Conservation (phyloP, 306 rosid species). For the Cyclanthera cordifolia region DNA sequence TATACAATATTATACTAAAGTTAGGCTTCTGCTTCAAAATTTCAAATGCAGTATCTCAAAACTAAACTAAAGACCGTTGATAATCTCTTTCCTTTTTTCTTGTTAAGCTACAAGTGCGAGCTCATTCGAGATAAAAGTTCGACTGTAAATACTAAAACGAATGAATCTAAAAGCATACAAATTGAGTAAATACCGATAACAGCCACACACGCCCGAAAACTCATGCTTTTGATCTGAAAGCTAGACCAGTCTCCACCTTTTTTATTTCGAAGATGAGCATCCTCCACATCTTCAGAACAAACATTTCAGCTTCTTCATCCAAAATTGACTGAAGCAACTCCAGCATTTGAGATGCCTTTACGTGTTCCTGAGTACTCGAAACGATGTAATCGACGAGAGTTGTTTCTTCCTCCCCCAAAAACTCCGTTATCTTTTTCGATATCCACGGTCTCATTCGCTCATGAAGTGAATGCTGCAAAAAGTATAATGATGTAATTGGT, state of each 20-base stretch:
- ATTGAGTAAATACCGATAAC: background rate
- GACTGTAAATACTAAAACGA: constrained; percentile 6
- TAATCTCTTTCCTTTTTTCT: background rate
- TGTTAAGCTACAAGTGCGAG: constrained; percentile 7
- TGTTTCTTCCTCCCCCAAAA: constrained; percentile 87
- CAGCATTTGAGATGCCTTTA: constrained; percentile 89
- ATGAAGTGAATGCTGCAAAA: constrained; percentile 65
- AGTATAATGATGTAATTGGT: background rate
- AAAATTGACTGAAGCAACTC: constrained; percentile 82
- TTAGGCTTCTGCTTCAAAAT: background rate
- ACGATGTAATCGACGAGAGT: constrained; percentile 92
- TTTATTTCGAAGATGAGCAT: constrained; percentile 98
- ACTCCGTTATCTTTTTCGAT: constrained; percentile 81
- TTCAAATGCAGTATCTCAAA: background rate
- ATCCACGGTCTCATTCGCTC: constrained; percentile 99
- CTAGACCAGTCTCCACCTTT: constrained; percentile 87
- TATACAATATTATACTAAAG: background rate
- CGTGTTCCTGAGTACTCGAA: constrained; percentile 82
- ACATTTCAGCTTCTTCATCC: constrained; percentile 99
- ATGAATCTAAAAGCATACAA: constrained; percentile 8
- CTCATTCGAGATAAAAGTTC: constrained; percentile 6
- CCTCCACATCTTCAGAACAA: constrained; percentile 99
- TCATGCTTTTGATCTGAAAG: constrained; percentile 43
- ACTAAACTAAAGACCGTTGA: background rate
- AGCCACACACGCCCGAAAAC: background rate